Conservation (phyloP, 2,329 filamentous ascomycete species). For the Stachybotrys elegans region DNA sequence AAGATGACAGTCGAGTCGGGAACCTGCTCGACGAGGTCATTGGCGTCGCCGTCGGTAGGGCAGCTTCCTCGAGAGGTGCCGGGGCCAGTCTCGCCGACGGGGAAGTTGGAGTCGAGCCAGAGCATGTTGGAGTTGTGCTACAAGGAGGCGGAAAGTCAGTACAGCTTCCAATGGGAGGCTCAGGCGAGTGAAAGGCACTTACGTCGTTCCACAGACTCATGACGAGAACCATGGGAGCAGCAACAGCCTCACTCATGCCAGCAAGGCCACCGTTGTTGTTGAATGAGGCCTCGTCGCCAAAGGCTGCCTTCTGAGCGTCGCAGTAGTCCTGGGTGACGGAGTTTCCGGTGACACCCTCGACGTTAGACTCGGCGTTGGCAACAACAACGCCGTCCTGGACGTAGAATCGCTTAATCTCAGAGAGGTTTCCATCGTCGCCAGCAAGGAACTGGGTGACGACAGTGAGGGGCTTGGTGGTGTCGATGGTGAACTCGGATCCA, state of each 20-base stretch:
- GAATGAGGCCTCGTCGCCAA: constrained; percentile 52
- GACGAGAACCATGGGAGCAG: constrained; percentile 41
- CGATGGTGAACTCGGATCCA: constrained; percentile 47
- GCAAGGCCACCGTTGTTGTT: constrained; percentile 49
- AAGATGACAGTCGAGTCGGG: constrained; percentile 48
- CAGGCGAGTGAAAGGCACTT: constrained; percentile 10
- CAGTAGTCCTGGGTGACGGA: constrained; percentile 56
- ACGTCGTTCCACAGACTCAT: constrained; percentile 57
- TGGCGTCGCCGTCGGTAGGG: constrained; percentile 43
- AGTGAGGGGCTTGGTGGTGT: constrained; percentile 56
- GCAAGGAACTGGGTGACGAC: constrained; percentile 62
- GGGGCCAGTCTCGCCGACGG: constrained; percentile 37
- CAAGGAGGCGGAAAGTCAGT: not conserved
- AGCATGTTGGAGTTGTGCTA: constrained; percentile 61
- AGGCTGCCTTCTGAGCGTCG: constrained; percentile 49
- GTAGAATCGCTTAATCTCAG: constrained; percentile 60
- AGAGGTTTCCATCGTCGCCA: constrained; percentile 44
- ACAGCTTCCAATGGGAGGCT: not conserved
- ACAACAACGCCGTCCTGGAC: constrained; percentile 58
- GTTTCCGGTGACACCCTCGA: constrained; percentile 34
- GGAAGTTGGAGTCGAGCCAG: constrained; percentile 68
- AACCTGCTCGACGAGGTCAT: constrained; percentile 38
- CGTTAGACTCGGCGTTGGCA: constrained; percentile 41
- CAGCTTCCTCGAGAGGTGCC: constrained; percentile 53
- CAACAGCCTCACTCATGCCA: constrained; percentile 46